These are phyloP conservation scores for Nothopassalora personata DNA, from an alignment of 2,329 filamentous ascomycete genomes.

Conservation along the genomic window DNA sequence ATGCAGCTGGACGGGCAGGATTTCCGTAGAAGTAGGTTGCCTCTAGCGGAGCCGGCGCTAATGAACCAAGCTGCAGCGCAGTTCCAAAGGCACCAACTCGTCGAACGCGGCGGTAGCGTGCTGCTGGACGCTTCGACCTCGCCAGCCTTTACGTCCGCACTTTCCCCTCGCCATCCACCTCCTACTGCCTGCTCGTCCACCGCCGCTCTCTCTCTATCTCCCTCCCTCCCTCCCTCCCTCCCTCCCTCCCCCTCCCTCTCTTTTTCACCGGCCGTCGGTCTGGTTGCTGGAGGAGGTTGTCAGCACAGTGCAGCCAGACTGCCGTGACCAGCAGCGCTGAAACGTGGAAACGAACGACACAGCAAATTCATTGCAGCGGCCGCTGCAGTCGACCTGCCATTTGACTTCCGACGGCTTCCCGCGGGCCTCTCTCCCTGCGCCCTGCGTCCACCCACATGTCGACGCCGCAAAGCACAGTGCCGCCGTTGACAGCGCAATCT, in stretches of 20 bases:
- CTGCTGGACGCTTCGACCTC: not conserved
- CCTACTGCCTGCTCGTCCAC: too few relatives aligned
- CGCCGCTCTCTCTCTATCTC: not conserved
- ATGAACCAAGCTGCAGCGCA: not conserved
- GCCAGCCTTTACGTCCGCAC: not conserved
- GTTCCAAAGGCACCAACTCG: not conserved
- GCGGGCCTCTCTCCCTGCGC: not conserved
- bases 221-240: too few relatives aligned
- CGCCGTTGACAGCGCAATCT: conserved; percentile 13
- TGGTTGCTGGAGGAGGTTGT: not conserved
- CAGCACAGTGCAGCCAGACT: not conserved
- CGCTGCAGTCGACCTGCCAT: not conserved
- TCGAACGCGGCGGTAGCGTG: not conserved
- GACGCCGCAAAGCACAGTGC: not conserved
- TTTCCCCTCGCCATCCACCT: not conserved
- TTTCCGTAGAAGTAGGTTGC: not conserved
- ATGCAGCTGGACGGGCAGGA: not conserved
- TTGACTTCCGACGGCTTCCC: not conserved
- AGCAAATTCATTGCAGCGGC: not conserved
- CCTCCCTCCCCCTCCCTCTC: not conserved
- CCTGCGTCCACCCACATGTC: not conserved
- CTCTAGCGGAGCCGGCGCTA: not conserved
- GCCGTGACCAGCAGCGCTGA: not conserved
- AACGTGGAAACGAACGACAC: not conserved
- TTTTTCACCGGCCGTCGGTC: too few relatives aligned